Percentiles rank a stretch among this genome's conserved stretches.
phyloP scores from a whole-genome alignment of 352 stramenopile genomes.

The Blastocystis sp. region DNA sequence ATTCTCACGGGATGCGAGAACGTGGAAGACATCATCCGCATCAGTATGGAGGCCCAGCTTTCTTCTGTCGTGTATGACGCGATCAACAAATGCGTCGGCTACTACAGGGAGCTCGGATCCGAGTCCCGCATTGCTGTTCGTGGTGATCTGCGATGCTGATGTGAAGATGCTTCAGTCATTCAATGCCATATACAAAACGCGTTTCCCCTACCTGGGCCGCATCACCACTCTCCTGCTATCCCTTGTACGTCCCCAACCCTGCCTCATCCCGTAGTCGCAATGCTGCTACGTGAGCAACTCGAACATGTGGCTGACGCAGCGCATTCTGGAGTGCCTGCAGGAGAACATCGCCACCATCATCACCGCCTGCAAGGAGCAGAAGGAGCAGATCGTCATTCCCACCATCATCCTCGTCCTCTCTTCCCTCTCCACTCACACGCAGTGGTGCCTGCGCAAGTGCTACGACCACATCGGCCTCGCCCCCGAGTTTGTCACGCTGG shows the following conservation, averaged over 20 bases:
- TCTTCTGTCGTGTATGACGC: slow-evolving; percentile 30
- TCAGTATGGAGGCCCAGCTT: slow-evolving; percentile 12
- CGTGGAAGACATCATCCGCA: slow-evolving; percentile 36
- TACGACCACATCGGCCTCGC: slow-evolving; percentile 51
- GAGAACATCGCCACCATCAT: slow-evolving; percentile 30
- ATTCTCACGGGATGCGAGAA: slow-evolving; percentile 53
- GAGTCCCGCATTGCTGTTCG: slow-evolving; percentile 41
- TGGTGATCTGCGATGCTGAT: background rate
- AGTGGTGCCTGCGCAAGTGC: slow-evolving; percentile 59
- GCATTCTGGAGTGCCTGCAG: slow-evolving; percentile 50
- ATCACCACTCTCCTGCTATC: slow-evolving; percentile 23
- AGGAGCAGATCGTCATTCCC: slow-evolving; percentile 14
- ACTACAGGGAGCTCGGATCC: slow-evolving; percentile 46
- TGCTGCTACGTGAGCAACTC: slow-evolving; percentile 51
- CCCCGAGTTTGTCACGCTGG: slow-evolving; percentile 7
- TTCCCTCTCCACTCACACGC: background rate
- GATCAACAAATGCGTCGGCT: slow-evolving; percentile 55
- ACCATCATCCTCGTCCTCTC: slow-evolving; percentile 18
- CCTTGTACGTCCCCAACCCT: background rate
- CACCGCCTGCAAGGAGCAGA: background rate
- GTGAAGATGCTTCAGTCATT: slow-evolving; percentile 42
- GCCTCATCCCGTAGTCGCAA: slow-evolving; percentile 19
- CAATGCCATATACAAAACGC: slow-evolving; percentile 5
- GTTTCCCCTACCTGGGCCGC: slow-evolving; percentile 39
- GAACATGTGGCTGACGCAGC: slow-evolving; percentile 63